These are phyloP conservation scores for Dysphania ambrosioides DNA, from an alignment of 148 eudicot species.

Conservation along the genomic window DNA sequence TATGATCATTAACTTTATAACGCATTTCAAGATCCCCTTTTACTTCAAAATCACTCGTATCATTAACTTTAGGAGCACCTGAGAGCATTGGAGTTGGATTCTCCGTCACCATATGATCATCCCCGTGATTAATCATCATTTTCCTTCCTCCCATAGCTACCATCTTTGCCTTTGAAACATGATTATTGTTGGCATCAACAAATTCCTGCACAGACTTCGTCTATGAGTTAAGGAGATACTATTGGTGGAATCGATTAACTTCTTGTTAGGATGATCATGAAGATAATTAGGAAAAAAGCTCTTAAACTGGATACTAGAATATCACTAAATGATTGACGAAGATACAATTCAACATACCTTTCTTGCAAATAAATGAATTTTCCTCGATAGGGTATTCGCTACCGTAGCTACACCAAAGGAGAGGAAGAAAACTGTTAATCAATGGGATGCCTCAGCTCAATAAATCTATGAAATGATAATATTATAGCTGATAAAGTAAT, in stretches of 20 bases:
- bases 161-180: conserved; percentile 16
- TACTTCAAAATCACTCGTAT: conserved; percentile 28
- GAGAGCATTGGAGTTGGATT: conserved; percentile 18
- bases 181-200: conserved; percentile 10
- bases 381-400: background rate
- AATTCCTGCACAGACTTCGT: conserved; percentile 19
- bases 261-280: background rate
- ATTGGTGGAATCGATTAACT: background rate
- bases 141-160: conserved; percentile 47
- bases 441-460: background rate
- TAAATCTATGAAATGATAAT: too few species aligned
- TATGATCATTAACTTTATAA: conserved; percentile 28
- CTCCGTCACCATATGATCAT: conserved; percentile 16
- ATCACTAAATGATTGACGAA: too few species aligned
- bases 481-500: background rate
- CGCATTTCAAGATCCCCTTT: conserved; percentile 21
- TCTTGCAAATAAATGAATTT: conserved; percentile 6
- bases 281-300: background rate
- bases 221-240: background rate
- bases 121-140: conserved; percentile 23
- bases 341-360: conserved; percentile 16
- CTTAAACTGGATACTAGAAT: too few species aligned
- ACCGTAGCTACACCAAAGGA: conserved; percentile 27
- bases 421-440: conserved; percentile 8
- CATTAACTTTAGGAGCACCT: conserved; percentile 43